Evolutionary conservation across 371 early-diverging fungal species (phyloP).

Genomic region (Circinella umbellata): DNA sequence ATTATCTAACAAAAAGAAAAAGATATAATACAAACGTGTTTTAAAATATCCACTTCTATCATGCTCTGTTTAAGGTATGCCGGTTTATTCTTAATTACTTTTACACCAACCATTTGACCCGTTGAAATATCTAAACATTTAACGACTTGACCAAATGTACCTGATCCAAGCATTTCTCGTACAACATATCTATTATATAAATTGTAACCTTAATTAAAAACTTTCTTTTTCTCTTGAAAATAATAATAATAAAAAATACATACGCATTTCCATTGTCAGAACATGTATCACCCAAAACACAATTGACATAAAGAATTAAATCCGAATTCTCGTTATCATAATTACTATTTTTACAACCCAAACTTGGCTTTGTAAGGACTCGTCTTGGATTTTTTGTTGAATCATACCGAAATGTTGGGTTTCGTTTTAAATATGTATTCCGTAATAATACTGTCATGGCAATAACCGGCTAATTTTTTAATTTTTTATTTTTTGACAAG

Average conservation of each 20-base stretch:
- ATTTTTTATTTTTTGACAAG: not conserved
- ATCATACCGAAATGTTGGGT: slow-evolving; percentile 79
- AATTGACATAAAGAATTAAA: slow-evolving; percentile 95
- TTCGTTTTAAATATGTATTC: slow-evolving; percentile 42
- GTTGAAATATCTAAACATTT: slow-evolving; percentile 91
- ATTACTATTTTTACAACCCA: slow-evolving; percentile 84
- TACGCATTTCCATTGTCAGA: too few relatives aligned
- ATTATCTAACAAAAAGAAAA: not conserved
- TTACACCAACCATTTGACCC: slow-evolving; percentile 90
- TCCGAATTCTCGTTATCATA: slow-evolving; percentile 93
- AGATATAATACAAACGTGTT: slow-evolving; percentile 54
- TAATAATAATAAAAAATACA: too few relatives aligned
- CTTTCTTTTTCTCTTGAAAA: too few relatives aligned
- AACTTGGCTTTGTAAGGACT: slow-evolving; percentile 91
- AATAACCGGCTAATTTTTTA: slow-evolving; percentile 7
- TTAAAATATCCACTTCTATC: slow-evolving; percentile 94
- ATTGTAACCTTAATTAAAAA: not conserved
- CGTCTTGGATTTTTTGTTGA: slow-evolving; percentile 83
- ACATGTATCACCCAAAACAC: slow-evolving; percentile 44
- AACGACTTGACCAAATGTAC: slow-evolving; percentile 99
- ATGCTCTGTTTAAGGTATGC: slow-evolving; percentile 96
- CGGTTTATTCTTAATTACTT: slow-evolving; percentile 96
- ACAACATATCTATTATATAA: slow-evolving; percentile 73
- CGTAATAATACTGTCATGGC: slow-evolving; percentile 12
- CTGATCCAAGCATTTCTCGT: slow-evolving; percentile 93